Percentiles rank a stretch among this genome's conserved stretches.
phyloP scores from a whole-genome alignment of 108 stramenopile species.

The Asterionellopsis glacialis region DNA sequence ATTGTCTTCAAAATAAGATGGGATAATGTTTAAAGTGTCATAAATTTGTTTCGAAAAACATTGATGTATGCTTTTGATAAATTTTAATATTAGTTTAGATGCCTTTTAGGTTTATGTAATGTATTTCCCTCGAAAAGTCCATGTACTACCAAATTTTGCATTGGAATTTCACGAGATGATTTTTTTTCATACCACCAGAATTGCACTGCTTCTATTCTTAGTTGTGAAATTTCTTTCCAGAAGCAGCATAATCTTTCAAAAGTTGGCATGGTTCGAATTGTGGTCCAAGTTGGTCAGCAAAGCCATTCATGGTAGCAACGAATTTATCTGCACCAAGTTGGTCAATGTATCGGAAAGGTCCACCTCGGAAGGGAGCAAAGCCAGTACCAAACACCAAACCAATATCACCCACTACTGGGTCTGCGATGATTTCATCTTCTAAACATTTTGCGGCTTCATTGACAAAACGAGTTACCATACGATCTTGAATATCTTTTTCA shows the following conservation, averaged over 20 bases:
- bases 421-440: constrained; percentile 96
- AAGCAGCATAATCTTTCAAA: constrained; percentile 91
- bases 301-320: constrained; percentile 91
- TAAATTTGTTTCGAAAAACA: too few relatives aligned
- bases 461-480: constrained; percentile 91
- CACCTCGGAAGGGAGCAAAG: constrained; percentile 99
- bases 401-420: constrained; percentile 97
- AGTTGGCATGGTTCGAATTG: constrained; percentile 98
- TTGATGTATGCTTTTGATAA: too few relatives aligned
- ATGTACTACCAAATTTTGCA: too few relatives aligned
- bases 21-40: too few relatives aligned
- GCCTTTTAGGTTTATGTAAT: too few relatives aligned
- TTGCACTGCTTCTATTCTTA: constrained; percentile 3
- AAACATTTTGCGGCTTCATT: constrained; percentile 98
- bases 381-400: constrained; percentile 99
- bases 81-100: too few relatives aligned
- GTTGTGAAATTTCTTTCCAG: constrained; percentile 91
- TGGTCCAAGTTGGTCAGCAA: constrained; percentile 89
- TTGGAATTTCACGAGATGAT: too few relatives aligned
- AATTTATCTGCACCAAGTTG: constrained; percentile 82
- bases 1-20: too few relatives aligned
- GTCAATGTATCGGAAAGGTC: constrained; percentile 97
- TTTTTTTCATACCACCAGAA: neutral
- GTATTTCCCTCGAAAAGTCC: too few relatives aligned
- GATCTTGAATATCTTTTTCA: constrained; percentile 92